A percentile compares a stretch with the other conserved stretches of the same genome.
Conservation (phyloP, 352 stramenopile genomes). For the Phytophthora syringae region DNA sequence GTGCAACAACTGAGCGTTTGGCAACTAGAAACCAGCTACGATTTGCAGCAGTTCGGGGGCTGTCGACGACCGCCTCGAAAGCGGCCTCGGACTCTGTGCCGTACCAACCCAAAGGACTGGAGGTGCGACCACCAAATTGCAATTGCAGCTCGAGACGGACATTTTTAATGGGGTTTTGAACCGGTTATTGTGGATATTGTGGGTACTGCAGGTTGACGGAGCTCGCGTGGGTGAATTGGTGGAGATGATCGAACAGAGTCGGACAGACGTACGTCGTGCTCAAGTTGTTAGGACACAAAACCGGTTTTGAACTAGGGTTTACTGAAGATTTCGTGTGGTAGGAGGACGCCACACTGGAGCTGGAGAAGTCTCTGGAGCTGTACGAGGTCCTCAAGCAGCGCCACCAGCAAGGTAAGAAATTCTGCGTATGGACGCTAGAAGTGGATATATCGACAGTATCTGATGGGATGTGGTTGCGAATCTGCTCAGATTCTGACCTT, state of each 20-base stretch:
- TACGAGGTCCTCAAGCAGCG: constrained; percentile 31
- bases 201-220: not conserved
- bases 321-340: no score
- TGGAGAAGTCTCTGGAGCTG: constrained; percentile 28
- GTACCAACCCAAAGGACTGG: not conserved
- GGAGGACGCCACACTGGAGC: constrained; percentile 17
- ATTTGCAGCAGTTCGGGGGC: not conserved
- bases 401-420: constrained; percentile 24
- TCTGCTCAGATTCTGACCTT: constrained; percentile 14
- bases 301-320: no score
- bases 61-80: constrained; percentile 11
- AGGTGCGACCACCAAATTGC: constrained; percentile 3
- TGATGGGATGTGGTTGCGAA: not conserved
- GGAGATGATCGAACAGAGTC: constrained; percentile 29
- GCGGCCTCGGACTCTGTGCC: not conserved
- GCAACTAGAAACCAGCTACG: no score
- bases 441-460: no score
- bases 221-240: constrained; percentile 20
- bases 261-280: no score
- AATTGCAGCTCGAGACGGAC: not conserved
- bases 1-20: not conserved
- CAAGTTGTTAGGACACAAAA: no score
- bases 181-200: not conserved
- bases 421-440: constrained; percentile 4
- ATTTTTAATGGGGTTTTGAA: no score